Evolutionary conservation across 441 rosid species (phyloP).

Genomic region (Jatropha podagrica): DNA sequence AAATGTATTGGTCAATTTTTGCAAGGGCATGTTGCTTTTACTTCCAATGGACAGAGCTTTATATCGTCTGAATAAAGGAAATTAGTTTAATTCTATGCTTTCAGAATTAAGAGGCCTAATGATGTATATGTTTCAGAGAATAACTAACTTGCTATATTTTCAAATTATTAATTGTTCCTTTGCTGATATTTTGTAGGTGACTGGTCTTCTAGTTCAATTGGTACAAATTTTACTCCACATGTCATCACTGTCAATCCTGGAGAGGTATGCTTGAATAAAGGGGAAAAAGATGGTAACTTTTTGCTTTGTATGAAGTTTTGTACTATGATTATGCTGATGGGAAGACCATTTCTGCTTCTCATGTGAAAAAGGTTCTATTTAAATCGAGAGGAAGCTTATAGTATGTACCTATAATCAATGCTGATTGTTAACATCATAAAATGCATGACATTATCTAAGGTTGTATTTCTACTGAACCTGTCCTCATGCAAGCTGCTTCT

Average conservation of each 20-base stretch:
- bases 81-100: not conserved
- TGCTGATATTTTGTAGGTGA: constrained; percentile 48
- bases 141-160: not conserved
- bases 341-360: not conserved
- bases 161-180: constrained; percentile 12
- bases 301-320: not conserved
- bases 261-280: constrained; percentile 55
- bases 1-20: not conserved
- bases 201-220: constrained; percentile 50
- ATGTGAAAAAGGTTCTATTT: not conserved
- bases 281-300: not conserved
- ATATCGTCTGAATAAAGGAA: no score
- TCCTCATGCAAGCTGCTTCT: not conserved
- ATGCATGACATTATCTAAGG: not conserved
- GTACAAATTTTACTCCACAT: constrained; percentile 86
- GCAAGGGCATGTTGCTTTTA: no score
- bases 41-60: no score
- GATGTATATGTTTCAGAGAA: not conserved
- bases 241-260: constrained; percentile 84
- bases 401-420: not conserved
- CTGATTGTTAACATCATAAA: not conserved
- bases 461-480: not conserved
- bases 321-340: constrained; percentile 2
- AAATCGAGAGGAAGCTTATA: not conserved
- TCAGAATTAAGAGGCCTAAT: not conserved